Conservation (phyloP, 495 filamentous ascomycete species). For the Aspergillus saccharolyticus region DNA sequence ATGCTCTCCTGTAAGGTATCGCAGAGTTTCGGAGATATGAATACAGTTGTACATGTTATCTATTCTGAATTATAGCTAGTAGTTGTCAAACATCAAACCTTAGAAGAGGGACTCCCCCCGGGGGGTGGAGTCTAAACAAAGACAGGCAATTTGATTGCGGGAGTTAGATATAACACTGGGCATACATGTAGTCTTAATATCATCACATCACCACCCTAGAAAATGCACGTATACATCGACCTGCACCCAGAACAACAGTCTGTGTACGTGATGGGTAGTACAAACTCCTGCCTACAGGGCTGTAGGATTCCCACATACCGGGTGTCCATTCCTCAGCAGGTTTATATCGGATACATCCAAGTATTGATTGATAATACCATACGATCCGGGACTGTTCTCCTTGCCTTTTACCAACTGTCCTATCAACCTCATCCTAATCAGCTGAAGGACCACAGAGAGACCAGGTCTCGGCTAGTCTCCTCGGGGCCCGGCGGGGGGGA, state of each 20-base stretch:
- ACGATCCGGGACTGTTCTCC: background rate
- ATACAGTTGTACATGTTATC: background rate
- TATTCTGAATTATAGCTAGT: background rate
- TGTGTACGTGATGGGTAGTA: constrained; percentile 2
- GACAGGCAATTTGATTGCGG: background rate
- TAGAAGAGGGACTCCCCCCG: background rate
- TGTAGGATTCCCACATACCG: constrained; percentile 7
- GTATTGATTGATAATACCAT: background rate
- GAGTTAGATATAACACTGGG: background rate
- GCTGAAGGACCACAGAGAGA: background rate
- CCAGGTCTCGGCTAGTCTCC: background rate
- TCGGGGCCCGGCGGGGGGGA: background rate
- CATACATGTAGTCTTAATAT: background rate
- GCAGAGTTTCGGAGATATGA: background rate
- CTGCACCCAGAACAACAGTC: background rate
- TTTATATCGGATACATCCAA: background rate
- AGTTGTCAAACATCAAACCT: background rate
- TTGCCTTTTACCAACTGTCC: background rate
- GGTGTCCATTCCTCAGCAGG: constrained; percentile 7
- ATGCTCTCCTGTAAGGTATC: background rate
- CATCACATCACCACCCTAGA: background rate
- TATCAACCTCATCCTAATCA: background rate
- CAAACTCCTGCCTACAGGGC: constrained; percentile 5
- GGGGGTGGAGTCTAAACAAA: constrained; percentile 1
- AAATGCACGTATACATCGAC: background rate